Evolutionary conservation across 2,329 filamentous ascomycete species (phyloP), one percentile per base, ranked within the genome.

Genomic region (Apiospora sp.): DNA sequence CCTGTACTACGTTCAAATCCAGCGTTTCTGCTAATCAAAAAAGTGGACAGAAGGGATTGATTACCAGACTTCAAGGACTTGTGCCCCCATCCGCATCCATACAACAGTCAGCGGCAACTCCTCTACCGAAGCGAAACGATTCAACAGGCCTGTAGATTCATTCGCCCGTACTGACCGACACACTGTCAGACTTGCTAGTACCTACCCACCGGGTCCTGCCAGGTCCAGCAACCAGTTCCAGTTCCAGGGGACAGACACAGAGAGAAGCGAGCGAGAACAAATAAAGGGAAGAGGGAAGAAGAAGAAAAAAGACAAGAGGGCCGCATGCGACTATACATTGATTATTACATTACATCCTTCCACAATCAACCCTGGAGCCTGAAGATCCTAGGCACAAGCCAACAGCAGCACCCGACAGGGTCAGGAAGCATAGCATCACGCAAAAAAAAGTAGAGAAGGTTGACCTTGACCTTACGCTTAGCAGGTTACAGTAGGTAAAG

Each of bases 371-470:
- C 58, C 58, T 64, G 58, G 58, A 41, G 30, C 58, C n/a, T 22
- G 58, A 41, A 64, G 30, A 64, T 64, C 34, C 58, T 13, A 64
- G 58, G 34, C 58, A 64, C 58, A 64, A 64, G 58, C 34, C 58
- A 41, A 64, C 58, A 41, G 34, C 34, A 64, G 58, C 58, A 37
- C 34, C 58, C 58, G 58, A 64, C 58, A 37, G 58, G 58, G 58
- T 22, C 34, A 64, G 58, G 30, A 64, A 64, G 34, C 58, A 41
- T 49, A 61, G 54, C 54, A 61, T 64, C 34, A 41, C 58, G 58
- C 58, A 64, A 64, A 64, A 64, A 64, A 64, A 64, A 41, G 58
- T 64, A 64, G 58, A 64, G 58, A 64, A 64, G 58, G 58, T 64
- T 64, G 58, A 13, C 58, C 34, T 61, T 61, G 54, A 37, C 54